Conservation (phyloP, 441 rosid species). For the Mallotus japonicus region DNA sequence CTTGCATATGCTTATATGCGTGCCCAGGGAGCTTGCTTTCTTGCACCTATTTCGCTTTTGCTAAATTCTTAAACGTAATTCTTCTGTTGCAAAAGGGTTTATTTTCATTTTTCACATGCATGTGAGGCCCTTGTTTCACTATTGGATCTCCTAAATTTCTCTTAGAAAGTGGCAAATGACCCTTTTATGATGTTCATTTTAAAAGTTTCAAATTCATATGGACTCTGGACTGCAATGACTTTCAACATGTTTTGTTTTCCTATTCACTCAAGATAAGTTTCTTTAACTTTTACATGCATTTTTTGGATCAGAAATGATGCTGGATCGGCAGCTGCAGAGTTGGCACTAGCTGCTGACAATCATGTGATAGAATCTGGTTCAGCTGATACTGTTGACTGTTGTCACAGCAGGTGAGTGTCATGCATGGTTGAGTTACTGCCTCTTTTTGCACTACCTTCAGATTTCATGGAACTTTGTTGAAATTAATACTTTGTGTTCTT, state of each 20-base stretch:
- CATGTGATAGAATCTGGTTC: slow-evolving; percentile 84
- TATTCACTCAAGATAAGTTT: slow-evolving; percentile 2
- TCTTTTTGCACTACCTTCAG: slow-evolving; percentile 2
- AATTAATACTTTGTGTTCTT: slow-evolving; percentile 10
- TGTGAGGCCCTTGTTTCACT: not conserved
- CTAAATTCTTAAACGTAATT: not conserved
- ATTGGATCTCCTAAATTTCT: not conserved
- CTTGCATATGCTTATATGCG: slow-evolving; percentile 3
- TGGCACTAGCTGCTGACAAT: slow-evolving; percentile 80
- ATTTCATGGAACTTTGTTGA: slow-evolving; percentile 12
- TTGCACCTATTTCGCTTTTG: not conserved
- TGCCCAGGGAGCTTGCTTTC: not conserved
- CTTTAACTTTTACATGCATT: slow-evolving; percentile 19
- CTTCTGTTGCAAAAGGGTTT: not conserved
- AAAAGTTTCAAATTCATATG: slow-evolving; percentile 13
- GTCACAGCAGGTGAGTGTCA: slow-evolving; percentile 77
- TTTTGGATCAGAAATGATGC: slow-evolving; percentile 69
- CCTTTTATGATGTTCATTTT: not conserved
- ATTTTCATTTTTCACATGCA: not conserved
- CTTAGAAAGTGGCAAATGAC: not conserved
- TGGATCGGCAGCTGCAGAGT: slow-evolving; percentile 92
- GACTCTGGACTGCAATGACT: not conserved
- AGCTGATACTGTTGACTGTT: slow-evolving; percentile 80
- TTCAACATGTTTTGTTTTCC: slow-evolving; percentile 1
- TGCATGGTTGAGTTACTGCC: not conserved